These are phyloP conservation scores for Citrus medica DNA, from an alignment of 345 rosid species.

Conservation along the genomic window DNA sequence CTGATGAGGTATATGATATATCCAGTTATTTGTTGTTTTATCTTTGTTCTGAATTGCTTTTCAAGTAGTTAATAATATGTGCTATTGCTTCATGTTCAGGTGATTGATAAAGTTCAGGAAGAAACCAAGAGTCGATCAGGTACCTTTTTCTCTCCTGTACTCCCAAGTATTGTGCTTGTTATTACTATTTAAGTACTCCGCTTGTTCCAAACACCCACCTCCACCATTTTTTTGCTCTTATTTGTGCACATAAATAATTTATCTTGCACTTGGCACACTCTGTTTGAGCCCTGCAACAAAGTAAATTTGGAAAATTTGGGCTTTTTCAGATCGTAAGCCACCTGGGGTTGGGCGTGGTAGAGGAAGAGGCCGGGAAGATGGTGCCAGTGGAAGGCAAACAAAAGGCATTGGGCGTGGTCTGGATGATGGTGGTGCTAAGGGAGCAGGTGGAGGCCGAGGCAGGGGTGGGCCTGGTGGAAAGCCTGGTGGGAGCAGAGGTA, in stretches of 20 bases:
- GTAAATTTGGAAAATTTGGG: conserved; percentile 1
- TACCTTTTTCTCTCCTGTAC: not conserved
- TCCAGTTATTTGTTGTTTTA: not conserved
- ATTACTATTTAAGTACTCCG: not conserved
- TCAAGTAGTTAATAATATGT: not conserved
- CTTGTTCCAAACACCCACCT: not conserved
- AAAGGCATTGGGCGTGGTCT: conserved; percentile 70
- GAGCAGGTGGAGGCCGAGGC: conserved; percentile 65
- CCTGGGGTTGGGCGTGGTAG: conserved; percentile 83
- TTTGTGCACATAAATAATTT: not conserved
- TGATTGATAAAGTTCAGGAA: conserved; percentile 84
- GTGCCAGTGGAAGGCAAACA: conserved; percentile 54
- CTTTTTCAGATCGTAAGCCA: conserved; percentile 61
- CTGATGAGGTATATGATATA: conserved; percentile 71
- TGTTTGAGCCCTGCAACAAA: not conserved
- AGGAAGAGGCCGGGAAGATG: conserved; percentile 84
- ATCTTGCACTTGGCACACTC: not conserved
- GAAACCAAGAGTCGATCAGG: conserved; percentile 74
- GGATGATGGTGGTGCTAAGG: conserved; percentile 64
- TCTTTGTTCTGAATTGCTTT: not conserved
- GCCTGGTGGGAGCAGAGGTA: conserved; percentile 60
- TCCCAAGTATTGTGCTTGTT: not conserved
- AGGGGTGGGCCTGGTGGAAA: conserved; percentile 62
- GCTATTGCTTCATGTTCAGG: conserved; percentile 39
- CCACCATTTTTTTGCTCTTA: not conserved